These are phyloP conservation scores for Talaromyces ruber DNA, from an alignment of 495 filamentous ascomycete genomes.

Conservation along the genomic window DNA sequence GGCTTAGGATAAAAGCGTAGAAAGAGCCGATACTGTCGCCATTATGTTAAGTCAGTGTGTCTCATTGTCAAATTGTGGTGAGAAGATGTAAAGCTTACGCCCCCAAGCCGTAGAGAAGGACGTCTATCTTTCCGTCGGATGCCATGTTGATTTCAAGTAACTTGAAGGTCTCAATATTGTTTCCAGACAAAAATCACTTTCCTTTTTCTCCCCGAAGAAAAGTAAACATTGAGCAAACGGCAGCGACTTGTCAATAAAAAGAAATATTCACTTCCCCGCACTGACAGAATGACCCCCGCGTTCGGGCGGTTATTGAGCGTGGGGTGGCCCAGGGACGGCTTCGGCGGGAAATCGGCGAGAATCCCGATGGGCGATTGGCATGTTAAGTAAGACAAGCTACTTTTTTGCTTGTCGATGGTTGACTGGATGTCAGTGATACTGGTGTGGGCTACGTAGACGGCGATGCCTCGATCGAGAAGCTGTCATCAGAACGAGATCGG, in stretches of 20 bases:
- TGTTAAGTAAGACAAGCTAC: too few relatives aligned
- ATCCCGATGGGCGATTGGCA: neutral
- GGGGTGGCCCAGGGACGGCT: neutral
- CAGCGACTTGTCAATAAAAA: neutral
- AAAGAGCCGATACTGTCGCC: conserved; percentile 35
- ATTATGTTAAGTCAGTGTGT: neutral
- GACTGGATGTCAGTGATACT: too few relatives aligned
- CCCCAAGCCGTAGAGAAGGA: conserved; percentile 29
- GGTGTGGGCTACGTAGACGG: neutral
- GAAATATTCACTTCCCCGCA: neutral
- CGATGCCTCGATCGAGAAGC: neutral
- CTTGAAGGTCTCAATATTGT: neutral
- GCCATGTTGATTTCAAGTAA: neutral
- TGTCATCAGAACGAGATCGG: too few relatives aligned
- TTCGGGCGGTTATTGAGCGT: neutral
- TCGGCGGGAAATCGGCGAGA: neutral
- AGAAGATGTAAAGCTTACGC: conserved; percentile 31
- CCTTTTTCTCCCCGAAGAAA: neutral
- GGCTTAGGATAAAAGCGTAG: conserved; percentile 38
- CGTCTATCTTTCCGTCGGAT: conserved; percentile 19
- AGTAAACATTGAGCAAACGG: neutral
- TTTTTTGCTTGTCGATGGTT: too few relatives aligned
- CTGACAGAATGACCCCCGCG: neutral
- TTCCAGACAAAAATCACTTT: neutral
- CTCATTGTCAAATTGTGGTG: too few relatives aligned